Evolutionary conservation across 805 yeast species (phyloP), one percentile per base, ranked within the genome.

Genomic region (Wickerhamomyces strasburgensis): DNA sequence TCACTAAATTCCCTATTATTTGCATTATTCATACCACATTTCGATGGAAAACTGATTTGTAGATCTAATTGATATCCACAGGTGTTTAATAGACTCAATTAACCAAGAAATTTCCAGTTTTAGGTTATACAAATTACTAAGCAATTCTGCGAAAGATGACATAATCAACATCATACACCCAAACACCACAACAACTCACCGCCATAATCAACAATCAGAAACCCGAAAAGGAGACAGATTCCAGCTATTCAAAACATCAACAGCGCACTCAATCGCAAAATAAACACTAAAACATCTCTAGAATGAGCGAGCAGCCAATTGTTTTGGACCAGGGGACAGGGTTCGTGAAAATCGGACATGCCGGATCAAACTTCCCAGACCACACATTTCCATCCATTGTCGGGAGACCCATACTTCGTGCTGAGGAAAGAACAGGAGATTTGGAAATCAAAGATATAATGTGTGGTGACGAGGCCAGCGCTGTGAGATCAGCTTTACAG

Each of bases 281-380:
- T 34, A 11, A 30, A 14, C 16, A 27, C 35, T 28, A n/a, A 19
- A 38, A 21, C 7, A 21, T 7, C 7, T 21, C 25, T 14, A 43
- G 29, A 24, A 52, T 52, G 57, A 43, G 42, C 24, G 48, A 44
- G 29, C 49, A 40, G 23, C 59, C 59, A 30, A 54, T 54, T 37
- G 98, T 93, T 52, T 85, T 93, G 51, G 98, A 93, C 68, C 98
- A 93, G 69, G 98, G 98, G 68, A 93, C 98, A 34, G 98, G 98
- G 40, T 93, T 93, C 60, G 97, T 90, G 37, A 90, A 89, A 61
- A 86, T 90, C 50, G 98, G 98, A 42, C 78, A 96, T 56, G 96
- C 94, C 26, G 97, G 98, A 23, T 84, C 88, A 49, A 93, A 93
- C 66, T 89, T 89, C 72, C 98, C 98, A 19, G 98, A 93, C 62